Percentiles rank a stretch among this genome's conserved stretches.
Conservation (phyloP, 2,329 filamentous ascomycete genomes). For the Blastomyces gilchristii region DNA sequence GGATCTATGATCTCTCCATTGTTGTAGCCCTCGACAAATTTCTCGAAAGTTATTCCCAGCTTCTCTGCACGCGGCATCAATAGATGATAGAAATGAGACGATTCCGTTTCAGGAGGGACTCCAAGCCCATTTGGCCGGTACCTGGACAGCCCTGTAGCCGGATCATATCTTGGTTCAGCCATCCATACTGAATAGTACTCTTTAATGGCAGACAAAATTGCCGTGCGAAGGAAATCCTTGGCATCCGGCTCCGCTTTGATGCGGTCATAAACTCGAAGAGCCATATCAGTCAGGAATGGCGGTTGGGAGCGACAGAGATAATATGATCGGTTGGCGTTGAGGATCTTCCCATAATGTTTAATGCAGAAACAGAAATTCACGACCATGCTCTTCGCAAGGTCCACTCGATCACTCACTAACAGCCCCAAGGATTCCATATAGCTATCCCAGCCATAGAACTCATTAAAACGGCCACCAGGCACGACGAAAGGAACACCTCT, state of each 20-base stretch:
- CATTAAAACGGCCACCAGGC: constrained; percentile 93
- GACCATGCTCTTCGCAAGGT: constrained; percentile 90
- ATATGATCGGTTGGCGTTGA: constrained; percentile 94
- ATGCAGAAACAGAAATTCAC: constrained; percentile 97
- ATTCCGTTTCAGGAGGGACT: constrained; percentile 85
- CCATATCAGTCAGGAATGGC: constrained; percentile 96
- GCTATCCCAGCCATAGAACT: constrained; percentile 97
- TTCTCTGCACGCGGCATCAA: constrained; percentile 75
- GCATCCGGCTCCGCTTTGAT: constrained; percentile 79
- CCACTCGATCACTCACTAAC: constrained; percentile 70
- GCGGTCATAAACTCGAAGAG: constrained; percentile 81
- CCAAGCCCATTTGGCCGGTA: constrained; percentile 77
- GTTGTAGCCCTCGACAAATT: constrained; percentile 88
- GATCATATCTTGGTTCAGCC: constrained; percentile 64
- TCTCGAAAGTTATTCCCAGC: constrained; percentile 65
- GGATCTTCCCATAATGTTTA: constrained; percentile 94
- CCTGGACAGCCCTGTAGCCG: constrained; percentile 65
- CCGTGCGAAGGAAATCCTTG: constrained; percentile 66
- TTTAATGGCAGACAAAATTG: constrained; percentile 88
- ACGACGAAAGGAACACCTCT: constrained; percentile 90
- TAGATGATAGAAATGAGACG: constrained; percentile 74
- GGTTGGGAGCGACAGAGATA: constrained; percentile 91
- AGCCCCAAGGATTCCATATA: constrained; percentile 96
- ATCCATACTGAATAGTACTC: constrained; percentile 91
- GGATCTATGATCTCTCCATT: constrained; percentile 64